Evolutionary conservation across 2,329 filamentous ascomycete species (phyloP), one percentile per base, ranked within the genome.

Genomic region (Didymella arachidicola): DNA sequence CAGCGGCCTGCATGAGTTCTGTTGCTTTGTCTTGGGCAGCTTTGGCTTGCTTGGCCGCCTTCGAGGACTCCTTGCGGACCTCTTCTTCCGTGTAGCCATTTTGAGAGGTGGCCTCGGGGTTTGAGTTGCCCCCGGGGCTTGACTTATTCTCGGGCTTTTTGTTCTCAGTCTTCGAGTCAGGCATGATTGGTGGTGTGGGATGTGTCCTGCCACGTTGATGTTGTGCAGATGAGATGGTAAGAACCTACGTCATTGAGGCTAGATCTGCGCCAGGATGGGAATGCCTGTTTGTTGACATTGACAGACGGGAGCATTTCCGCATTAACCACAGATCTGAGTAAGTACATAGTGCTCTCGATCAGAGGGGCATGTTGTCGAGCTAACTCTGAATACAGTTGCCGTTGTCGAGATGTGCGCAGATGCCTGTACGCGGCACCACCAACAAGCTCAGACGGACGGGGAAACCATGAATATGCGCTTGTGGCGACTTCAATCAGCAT

Each of bases 1-100:
- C 59, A 1, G 66, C 66, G 34, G 66, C 65, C 36, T 66, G 47
- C 46, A 62, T 63, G 38, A 70, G 45, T 47, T 67, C 66, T 43
- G 61, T 61, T 8, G 60, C 66, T 50, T 63, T 64, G 47, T 64
- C 54, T 11, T 64, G 69, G 36, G 69, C 66, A 19, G 52, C 41
- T 4, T 61, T 59, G 26, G 66, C 60, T 34, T 63, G 64, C 12
- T 60, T 57, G 12, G 66, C 66, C 16, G 63, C 58, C 53, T 67
- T 67, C 1, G 64, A 62, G 7, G 66, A 67, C 34, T 68, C 66
- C 11, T 63, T 59, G 19, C 64, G 64, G 14, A 61, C 58, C 27
- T 68, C 62, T 22, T 65, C 60, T 6, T 68, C 64, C 10, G 64
- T 60, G 3, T 65, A 54, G n/a, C 55, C 62, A 43, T 60, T 49